phyloP scores from a whole-genome alignment of 805 yeast genomes.

The Wickerhamiella parazyma region DNA sequence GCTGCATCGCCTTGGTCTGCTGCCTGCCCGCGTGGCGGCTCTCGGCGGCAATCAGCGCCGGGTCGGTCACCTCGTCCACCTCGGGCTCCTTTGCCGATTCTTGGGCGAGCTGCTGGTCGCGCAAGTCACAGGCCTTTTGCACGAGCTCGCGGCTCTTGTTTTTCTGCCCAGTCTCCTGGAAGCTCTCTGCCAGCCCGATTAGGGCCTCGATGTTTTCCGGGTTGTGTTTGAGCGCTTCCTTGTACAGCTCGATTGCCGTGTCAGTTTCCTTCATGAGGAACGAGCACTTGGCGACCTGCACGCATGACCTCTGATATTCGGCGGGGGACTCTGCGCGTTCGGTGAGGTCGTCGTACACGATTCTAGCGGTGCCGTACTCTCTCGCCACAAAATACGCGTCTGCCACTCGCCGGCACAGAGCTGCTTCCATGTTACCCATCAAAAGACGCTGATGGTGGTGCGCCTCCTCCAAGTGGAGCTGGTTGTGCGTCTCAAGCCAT shows the following conservation, averaged over 20 bases:
- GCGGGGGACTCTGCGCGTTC: conserved; percentile 23
- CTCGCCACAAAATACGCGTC: conserved; percentile 55
- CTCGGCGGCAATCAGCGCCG: background rate
- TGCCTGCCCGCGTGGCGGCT: conserved; percentile 15
- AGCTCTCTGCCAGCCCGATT: conserved; percentile 69
- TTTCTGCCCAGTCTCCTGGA: conserved; percentile 31
- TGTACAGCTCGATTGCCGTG: conserved; percentile 23
- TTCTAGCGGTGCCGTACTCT: conserved; percentile 60
- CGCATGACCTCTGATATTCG: conserved; percentile 28
- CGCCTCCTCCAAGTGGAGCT: conserved; percentile 49
- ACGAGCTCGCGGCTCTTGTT: conserved; percentile 24
- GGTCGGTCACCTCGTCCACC: conserved; percentile 4
- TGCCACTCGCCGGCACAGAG: conserved; percentile 68
- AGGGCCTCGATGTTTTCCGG: conserved; percentile 52
- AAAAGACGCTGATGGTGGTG: conserved; percentile 51
- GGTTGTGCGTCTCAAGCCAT: conserved; percentile 26
- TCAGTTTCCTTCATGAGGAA: conserved; percentile 48
- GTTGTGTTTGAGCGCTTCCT: conserved; percentile 19
- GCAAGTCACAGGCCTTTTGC: conserved; percentile 18
- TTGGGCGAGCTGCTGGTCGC: conserved; percentile 10
- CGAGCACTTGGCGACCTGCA: conserved; percentile 62
- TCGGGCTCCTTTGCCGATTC: background rate
- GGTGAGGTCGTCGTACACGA: conserved; percentile 45
- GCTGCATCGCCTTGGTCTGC: conserved; percentile 34
- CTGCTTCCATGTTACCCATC: conserved; percentile 45